Evolutionary conservation across 768 basidiomycete species (phyloP), one percentile per base, ranked within the genome.

Genomic region (Suillus luteus): DNA sequence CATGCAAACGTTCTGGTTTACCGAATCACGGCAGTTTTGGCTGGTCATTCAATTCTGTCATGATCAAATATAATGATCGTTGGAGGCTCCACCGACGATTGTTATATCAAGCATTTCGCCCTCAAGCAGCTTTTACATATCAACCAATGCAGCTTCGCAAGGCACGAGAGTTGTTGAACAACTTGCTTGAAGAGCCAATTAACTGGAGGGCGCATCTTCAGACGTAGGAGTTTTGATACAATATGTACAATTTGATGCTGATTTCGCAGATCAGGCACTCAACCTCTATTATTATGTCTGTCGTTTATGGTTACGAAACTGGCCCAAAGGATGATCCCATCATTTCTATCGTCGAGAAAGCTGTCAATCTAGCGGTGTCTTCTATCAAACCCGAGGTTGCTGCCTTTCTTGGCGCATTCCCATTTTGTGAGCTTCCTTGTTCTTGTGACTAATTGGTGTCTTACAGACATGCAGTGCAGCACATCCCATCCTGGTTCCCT

Each of bases 401-500:
- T 40, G 72, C 73, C 17, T 52, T 79, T 22, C 74, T 81, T 7
- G 80, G 80, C 3, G 74, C 77, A 41, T 76, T 76, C 49, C 74
- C 66, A 48, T 81, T 65, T 72, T 71, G 79, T 79, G 65, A 59
- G 70, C 60, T 65, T 27, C n/a, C n/a, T 49, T 35, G 27, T 5
- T 24, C 46, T 44, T 7, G 6, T 24, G 40, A 14, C 8, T 38
- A 24, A 33, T 48, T 14, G 35, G n/a, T 19, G 40, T 61, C 41
- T 31, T 17, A 43, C 38, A 9, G 19, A 38, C 24, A 48, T 35
- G 10, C 54, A 79, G 78, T 81, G 35, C 71, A 68, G 49, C 66
- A 75, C 40, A 65, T 81, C 17, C 80, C 80, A 5, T 52, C 73
- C 3, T 82, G 80, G 80, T 63, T 79, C 41, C 80, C 81, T 0